Evolutionary conservation across 176 grass and related monocot species (phyloP), one percentile per base, ranked within the genome.

Genomic region (Zoysia pacifica): DNA sequence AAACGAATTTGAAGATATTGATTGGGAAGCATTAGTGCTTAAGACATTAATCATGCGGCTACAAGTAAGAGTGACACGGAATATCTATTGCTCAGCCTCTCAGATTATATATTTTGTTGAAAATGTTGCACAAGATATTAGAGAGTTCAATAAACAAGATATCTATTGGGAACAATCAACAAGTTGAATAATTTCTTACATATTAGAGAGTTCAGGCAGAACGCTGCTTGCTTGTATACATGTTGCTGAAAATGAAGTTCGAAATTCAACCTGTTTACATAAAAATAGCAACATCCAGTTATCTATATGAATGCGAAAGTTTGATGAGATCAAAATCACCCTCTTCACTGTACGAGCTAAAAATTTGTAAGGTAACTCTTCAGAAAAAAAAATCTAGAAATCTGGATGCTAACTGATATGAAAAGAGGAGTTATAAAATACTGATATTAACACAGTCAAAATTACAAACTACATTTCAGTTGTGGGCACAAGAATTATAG

Each of bases 181-280:
- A 58, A 83, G 55, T 44, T 44, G 19, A 91, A 18, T n/a, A 20
- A 74, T 65, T 79, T 84, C 81, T 81, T 90, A 94, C 96, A 91
- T 81, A 70, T 65, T 73, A 72, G 96, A 98, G 63, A 98, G 96
- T 82, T 98, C 90, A 69, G 92, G 90, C 65, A 99, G 77, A 85
- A 93, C 63, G 60, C 92, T 85, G 73, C 96, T 95, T 41, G 88
- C 78, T 70, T 86, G 88, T 70, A 89, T 79, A 84, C 90, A 98
- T 69, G 90, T 82, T 70, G 87, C 82, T 82, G 88, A 93, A 86
- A 86, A 94, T 72, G 86, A 89, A 84, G 88, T 85, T 58, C 90
- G 90, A 54, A 98, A 94, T 86, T 98, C 96, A 77, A 94, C 89
- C 96, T 98, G 84, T 87, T 73, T 46, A 82, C 59, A 83, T 80